These are phyloP conservation scores for Obelidium mucronatum DNA, from an alignment of 192 early-diverging fungal species.

Conservation along the genomic window DNA sequence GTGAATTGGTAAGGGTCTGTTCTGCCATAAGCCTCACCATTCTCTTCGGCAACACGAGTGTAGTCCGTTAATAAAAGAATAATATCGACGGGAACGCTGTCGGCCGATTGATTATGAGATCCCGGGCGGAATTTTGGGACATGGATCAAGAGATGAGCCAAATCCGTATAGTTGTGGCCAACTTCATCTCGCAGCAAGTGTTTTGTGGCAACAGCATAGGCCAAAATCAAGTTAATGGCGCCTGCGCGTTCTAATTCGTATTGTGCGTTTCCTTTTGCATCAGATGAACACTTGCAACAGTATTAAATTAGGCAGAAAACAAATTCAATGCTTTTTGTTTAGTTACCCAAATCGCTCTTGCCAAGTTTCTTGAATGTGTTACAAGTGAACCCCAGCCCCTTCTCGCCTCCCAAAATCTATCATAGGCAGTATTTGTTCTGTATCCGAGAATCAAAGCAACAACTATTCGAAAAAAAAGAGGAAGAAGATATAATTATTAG, in stretches of 20 bases:
- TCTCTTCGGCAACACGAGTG: constrained; percentile 10
- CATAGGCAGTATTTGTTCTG: constrained; percentile 79
- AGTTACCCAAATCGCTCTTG: constrained; percentile 83
- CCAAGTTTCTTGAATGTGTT: constrained; percentile 75
- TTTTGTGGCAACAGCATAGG: constrained; percentile 81
- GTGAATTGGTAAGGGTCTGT: background rate
- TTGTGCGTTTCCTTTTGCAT: constrained; percentile 21
- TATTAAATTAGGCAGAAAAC: background rate
- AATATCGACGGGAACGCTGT: constrained; percentile 25
- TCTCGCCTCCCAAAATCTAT: constrained; percentile 83
- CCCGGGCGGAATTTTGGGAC: constrained; percentile 66
- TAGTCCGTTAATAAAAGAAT: constrained; percentile 20
- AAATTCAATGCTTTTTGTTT: too few species aligned
- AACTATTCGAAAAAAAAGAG: constrained; percentile 34
- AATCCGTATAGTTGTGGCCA: constrained; percentile 71
- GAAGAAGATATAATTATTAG: too few species aligned
- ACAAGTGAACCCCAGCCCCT: constrained; percentile 80
- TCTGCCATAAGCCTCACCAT: too few species aligned
- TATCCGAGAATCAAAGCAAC: constrained; percentile 76
- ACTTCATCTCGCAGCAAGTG: constrained; percentile 83
- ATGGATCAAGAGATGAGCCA: constrained; percentile 70
- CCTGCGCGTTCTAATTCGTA: constrained; percentile 61
- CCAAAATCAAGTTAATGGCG: constrained; percentile 78
- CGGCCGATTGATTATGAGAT: background rate
- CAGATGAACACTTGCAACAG: constrained; percentile 6